Evolutionary conservation across 768 basidiomycete species (phyloP), one percentile per base, ranked within the genome.

Genomic region (Mycena belliarum): DNA sequence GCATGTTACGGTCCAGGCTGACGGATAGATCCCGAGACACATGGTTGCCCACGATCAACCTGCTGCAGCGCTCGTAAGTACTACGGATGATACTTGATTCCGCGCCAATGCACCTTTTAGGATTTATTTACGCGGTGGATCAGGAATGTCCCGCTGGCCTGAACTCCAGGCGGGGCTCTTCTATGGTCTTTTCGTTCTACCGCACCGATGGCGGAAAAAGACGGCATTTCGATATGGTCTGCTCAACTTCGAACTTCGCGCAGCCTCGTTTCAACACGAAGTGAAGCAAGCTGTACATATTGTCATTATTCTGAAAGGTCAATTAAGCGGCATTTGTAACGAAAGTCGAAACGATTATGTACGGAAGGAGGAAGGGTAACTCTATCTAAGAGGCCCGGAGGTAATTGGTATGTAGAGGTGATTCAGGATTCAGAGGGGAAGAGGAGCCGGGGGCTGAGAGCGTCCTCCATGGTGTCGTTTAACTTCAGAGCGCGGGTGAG

Each of bases 1-100:
- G 26, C 3, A 2, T 26, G 15, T 21, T 33, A n/a, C 23, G 24
- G 14, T 49, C 21, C 43, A 3, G 23, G 14, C 15, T 50, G 15
- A 59, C 20, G 32, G 11, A 33, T 7, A 55, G 29, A 29, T 33
- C 35, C 47, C 11, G 40, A 70, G 72, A 50, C 73, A 72, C 47
- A 70, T 76, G 76, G 74, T 78, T 4, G 79, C 79, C 1, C 74
- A 73, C 58, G 80, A 82, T 66, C 79, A 82, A 61, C 82, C 82
- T 10, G 73, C 72, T 33, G 81, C 69, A 1, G 72, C 80, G 16
- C 69, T 80, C 51, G 79, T 66, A 40, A 55, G 61, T 46, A 14
- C 23, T n/a, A 49, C 35, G 25, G 56, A 52, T 18, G 52, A 23
- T 56, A 52, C n/a, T 12, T 38, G 29, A 41, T 42, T 24, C 44